Evolutionary conservation across 495 filamentous ascomycete genomes (phyloP).

Genomic region (Hypoxylon trugodes): DNA sequence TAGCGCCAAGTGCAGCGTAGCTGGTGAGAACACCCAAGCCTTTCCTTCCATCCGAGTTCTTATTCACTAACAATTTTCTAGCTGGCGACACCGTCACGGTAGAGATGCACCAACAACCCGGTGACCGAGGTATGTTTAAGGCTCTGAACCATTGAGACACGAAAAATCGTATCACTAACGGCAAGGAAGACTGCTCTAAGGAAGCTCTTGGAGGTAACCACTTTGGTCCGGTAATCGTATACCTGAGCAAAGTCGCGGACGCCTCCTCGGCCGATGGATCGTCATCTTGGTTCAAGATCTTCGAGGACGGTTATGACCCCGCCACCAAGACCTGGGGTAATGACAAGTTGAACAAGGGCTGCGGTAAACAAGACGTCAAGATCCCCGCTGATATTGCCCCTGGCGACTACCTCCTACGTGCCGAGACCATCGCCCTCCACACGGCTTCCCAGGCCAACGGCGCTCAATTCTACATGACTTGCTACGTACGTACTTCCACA

Average conservation of each 20-base stretch:
- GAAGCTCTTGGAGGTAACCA: conserved; percentile 62
- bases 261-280: conserved; percentile 59
- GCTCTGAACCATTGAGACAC: too few relatives aligned
- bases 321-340: conserved; percentile 61
- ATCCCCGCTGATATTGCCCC: conserved; percentile 58
- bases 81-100: conserved; percentile 60
- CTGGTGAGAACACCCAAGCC: conserved; percentile 14
- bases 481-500: conserved; percentile 45
- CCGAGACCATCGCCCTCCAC: conserved; percentile 63
- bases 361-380: conserved; percentile 58
- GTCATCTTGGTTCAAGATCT: conserved; percentile 64
- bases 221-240: conserved; percentile 60
- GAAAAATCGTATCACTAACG: too few relatives aligned
- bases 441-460: conserved; percentile 47
- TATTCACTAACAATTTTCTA: conserved; percentile 23
- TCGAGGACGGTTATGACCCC: conserved; percentile 46
- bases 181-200: too few relatives aligned
- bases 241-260: conserved; percentile 64
- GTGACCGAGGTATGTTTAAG: conserved; percentile 43
- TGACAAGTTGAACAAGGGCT: conserved; percentile 60
- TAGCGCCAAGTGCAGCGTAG: conserved; percentile 28
- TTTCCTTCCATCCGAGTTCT: neutral
- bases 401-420: conserved; percentile 64
- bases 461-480: conserved; percentile 63
- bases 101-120: conserved; percentile 63